Conservation (phyloP, 2,329 filamentous ascomycete species). For the Colletotrichum sp. region DNA sequence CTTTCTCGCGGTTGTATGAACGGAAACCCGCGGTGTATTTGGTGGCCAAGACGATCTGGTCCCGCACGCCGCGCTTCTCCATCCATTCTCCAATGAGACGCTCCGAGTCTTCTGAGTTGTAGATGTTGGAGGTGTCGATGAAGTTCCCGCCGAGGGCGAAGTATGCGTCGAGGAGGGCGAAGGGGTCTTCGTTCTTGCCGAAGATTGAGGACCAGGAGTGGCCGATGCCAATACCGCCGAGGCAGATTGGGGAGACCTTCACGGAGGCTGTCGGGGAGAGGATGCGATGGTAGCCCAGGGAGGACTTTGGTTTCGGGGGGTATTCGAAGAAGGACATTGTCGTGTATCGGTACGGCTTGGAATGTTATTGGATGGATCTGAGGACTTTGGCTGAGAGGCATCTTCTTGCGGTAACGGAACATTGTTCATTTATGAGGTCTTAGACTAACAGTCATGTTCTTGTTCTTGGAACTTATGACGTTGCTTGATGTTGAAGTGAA, state of each 20-base stretch:
- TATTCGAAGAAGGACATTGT: slow-evolving; percentile 10
- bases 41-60: slow-evolving; percentile 59
- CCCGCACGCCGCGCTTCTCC: slow-evolving; percentile 48
- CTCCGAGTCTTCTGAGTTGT: slow-evolving; percentile 63
- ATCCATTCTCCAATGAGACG: slow-evolving; percentile 65
- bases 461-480: neutral
- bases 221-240: slow-evolving; percentile 30
- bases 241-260: slow-evolving; percentile 28
- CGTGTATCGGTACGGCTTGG: neutral
- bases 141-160: slow-evolving; percentile 67
- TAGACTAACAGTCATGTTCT: neutral
- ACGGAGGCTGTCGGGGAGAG: slow-evolving; percentile 24
- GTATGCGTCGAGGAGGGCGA: slow-evolving; percentile 63
- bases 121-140: slow-evolving; percentile 67
- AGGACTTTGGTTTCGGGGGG: slow-evolving; percentile 11
- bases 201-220: slow-evolving; percentile 22
- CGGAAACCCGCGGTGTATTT: slow-evolving; percentile 59
- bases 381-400: neutral
- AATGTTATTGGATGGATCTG: neutral
- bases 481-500: neutral
- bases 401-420: accelerated
- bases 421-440: neutral
- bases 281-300: slow-evolving; percentile 26
- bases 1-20: slow-evolving; percentile 37
- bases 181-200: slow-evolving; percentile 43